These are phyloP conservation scores for Wallacemonas sp. DNA, from an alignment of 208 protist species.

Conservation along the genomic window DNA sequence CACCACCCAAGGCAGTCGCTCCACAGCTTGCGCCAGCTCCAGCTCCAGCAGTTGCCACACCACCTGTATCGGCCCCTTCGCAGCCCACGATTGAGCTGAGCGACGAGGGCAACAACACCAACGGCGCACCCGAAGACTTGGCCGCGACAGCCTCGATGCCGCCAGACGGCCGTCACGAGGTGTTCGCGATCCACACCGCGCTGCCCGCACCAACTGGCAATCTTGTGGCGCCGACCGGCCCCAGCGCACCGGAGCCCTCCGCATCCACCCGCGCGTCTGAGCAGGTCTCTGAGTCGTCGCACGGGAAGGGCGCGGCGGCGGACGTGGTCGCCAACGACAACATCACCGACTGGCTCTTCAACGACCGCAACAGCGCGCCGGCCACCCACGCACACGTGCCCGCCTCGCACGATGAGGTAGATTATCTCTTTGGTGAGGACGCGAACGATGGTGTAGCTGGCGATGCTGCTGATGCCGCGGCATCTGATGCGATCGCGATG, in stretches of 20 bases:
- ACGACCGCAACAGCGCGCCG: conserved; percentile 10
- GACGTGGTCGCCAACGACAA: background rate
- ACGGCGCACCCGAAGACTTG: too few relatives aligned
- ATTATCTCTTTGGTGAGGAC: background rate
- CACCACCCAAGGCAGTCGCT: background rate
- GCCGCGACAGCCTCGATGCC: too few relatives aligned
- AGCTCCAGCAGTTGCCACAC: background rate
- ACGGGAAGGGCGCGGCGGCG: background rate
- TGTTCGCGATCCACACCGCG: background rate
- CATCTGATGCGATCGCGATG: too few relatives aligned
- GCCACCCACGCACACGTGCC: background rate
- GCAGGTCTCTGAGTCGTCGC: background rate
- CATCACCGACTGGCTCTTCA: conserved; percentile 9
- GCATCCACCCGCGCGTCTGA: background rate
- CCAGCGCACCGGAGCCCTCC: conserved; percentile 4
- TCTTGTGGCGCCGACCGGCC: background rate
- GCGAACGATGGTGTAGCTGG: too few relatives aligned
- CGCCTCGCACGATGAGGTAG: background rate
- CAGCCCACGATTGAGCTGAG: too few relatives aligned
- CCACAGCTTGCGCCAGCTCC: background rate
- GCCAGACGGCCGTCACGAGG: too few relatives aligned
- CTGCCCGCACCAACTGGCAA: background rate
- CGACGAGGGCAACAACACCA: too few relatives aligned
- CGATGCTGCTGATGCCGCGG: too few relatives aligned
- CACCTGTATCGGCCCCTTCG: too few relatives aligned